Evolutionary conservation across 2,329 filamentous ascomycete genomes (phyloP), one percentile per base, ranked within the genome.

Genomic region (Ophiocordyceps sinensis): DNA sequence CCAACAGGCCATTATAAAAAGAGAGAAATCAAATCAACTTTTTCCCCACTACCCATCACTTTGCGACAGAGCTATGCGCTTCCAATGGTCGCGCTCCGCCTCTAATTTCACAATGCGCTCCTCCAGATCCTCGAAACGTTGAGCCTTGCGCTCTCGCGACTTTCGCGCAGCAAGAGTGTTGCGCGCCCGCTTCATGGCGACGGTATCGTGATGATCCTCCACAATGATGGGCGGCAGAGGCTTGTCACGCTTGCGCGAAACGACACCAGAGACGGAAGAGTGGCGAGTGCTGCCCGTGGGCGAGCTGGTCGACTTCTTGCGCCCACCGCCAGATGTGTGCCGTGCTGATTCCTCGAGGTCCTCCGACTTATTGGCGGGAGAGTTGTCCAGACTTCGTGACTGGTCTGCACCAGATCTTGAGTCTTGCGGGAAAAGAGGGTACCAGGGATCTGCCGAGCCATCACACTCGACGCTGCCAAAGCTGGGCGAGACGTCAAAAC

Each of bases 141-240:
- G 72, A 43, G 85, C 78, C 68, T 94, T 94, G 49, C 86, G 81
- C 55, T 86, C 81, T 40, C 89, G 81, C 44, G 87, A 94, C 66
- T 94, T 94, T 50, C 89, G 86, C 53, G 89, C 89, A 15, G 89
- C 89, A 59, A 93, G 75, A 9, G 87, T 94, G 61, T 95, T 96
- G 50, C 87, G 82, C 39, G 87, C 88, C 59, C 89, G 84, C 78
- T 95, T 95, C 71, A 88, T 75, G 17, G 85, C 86, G n/a, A 82
- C 60, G 10, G 73, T 75, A 54, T 95, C 88, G 35, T 52, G 65
- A 1, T 79, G 75, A 51, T 95, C 85, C 26, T 80, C 75, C 31
- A 87, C 75, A 45, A 82, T 66, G 57, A 94, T 88, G 7, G 81
- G 79, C 47, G 83, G 80, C 42, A 94, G 68, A 47, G 82, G 79